Evolutionary conservation across 306 rosid genomes (phyloP).

Genomic region (Dalbergia oliveri): DNA sequence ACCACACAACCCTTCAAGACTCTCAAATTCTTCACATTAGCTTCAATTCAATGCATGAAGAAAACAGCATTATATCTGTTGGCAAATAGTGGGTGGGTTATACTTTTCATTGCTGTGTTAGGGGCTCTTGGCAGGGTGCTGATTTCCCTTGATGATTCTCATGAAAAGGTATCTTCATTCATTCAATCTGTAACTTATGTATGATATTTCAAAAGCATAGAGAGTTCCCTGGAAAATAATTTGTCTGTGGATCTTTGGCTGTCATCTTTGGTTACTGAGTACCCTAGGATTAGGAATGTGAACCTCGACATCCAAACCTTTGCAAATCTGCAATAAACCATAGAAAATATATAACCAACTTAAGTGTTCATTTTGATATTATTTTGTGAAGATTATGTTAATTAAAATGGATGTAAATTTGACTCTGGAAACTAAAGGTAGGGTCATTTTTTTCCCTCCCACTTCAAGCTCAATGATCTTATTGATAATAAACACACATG

Average conservation of each 20-base stretch:
- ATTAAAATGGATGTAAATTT: neutral
- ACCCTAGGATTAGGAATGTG: neutral
- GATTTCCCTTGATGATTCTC: slow-evolving; percentile 72
- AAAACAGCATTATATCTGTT: slow-evolving; percentile 61
- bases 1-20: slow-evolving; percentile 78
- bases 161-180: slow-evolving; percentile 68
- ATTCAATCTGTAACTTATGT: slow-evolving; percentile 29
- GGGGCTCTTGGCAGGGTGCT: slow-evolving; percentile 64
- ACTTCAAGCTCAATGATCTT: neutral
- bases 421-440: neutral
- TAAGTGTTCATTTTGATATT: neutral
- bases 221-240: slow-evolving; percentile 5
- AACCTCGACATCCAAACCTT: slow-evolving; percentile 1
- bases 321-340: slow-evolving; percentile 7
- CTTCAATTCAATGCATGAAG: slow-evolving; percentile 64
- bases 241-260: neutral
- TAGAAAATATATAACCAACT: neutral
- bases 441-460: neutral
- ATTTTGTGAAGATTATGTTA: neutral
- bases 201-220: neutral
- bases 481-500: too few species aligned
- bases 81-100: slow-evolving; percentile 84
- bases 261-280: neutral
- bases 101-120: slow-evolving; percentile 63
- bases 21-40: slow-evolving; percentile 72